These are phyloP conservation scores for Papiliotrema nemorosa DNA, from an alignment of 1,284 basidiomycete species.

Conservation along the genomic window DNA sequence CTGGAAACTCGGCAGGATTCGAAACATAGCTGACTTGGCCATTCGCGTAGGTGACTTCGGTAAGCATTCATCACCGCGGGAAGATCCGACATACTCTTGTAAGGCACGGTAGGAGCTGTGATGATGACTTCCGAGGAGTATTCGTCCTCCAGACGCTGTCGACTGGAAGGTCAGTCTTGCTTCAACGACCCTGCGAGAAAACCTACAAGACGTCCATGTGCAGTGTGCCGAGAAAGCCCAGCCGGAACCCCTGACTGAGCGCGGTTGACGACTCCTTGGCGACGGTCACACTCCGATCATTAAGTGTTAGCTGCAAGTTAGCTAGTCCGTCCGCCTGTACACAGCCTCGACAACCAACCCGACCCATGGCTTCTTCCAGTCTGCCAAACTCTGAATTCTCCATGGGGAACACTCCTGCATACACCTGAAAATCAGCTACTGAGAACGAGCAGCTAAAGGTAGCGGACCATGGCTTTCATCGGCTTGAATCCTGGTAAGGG, in stretches of 20 bases:
- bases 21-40: slow-evolving; percentile 66
- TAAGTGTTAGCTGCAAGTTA: slow-evolving; percentile 36
- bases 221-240: slow-evolving; percentile 92
- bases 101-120: slow-evolving; percentile 90
- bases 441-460: neutral
- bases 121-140: slow-evolving; percentile 85
- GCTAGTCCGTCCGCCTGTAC: neutral
- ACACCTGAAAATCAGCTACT: slow-evolving; percentile 60
- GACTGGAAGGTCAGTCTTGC: slow-evolving; percentile 16
- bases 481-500: slow-evolving; percentile 90
- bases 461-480: slow-evolving; percentile 82
- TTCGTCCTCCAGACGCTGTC: slow-evolving; percentile 95
- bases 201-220: slow-evolving; percentile 81
- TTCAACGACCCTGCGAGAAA: neutral
- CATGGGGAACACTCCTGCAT: slow-evolving; percentile 91
- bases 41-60: slow-evolving; percentile 68
- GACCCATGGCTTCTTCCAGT: slow-evolving; percentile 90
- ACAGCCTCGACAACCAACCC: slow-evolving; percentile 55
- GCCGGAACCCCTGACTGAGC: slow-evolving; percentile 88
- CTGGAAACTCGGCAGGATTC: slow-evolving; percentile 91
- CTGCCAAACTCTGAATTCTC: slow-evolving; percentile 88
- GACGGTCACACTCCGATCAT: slow-evolving; percentile 64
- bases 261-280: slow-evolving; percentile 90
- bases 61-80: neutral
- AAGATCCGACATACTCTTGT: slow-evolving; percentile 61